Conservation (phyloP, 148 eudicot genomes). For the Chenopodium quinoa region DNA sequence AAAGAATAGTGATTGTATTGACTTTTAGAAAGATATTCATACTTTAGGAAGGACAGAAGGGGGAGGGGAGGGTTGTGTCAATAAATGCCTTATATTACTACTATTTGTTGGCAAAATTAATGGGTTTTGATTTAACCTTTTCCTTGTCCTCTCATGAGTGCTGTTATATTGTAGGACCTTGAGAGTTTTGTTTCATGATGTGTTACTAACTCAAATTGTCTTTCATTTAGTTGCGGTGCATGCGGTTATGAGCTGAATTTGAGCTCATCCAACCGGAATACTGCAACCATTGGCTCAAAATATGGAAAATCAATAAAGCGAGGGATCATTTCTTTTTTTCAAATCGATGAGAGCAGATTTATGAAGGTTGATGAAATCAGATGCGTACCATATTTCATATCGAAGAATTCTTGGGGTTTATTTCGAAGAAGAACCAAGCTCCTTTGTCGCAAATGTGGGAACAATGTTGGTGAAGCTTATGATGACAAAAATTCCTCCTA, state of each 20-base stretch:
- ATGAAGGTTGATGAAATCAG: constrained; percentile 57
- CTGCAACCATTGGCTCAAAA: constrained; percentile 61
- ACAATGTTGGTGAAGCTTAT: constrained; percentile 55
- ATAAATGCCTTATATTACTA: neutral
- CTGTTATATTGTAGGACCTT: neutral
- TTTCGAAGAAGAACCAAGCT: constrained; percentile 64
- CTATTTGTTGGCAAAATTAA: neutral
- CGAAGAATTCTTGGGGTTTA: constrained; percentile 46
- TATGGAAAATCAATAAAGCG: constrained; percentile 61
- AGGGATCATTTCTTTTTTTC: constrained; percentile 61
- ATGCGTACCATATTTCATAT: constrained; percentile 50
- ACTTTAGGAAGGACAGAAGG: neutral
- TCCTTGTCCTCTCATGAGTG: neutral
- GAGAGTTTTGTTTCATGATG: neutral
- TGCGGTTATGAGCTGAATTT: constrained; percentile 73
- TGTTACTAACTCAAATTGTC: neutral
- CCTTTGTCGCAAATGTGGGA: constrained; percentile 72
- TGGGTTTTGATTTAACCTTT: neutral
- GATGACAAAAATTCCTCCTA: constrained; percentile 32
- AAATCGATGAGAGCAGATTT: constrained; percentile 72
- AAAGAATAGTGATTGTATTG: neutral
- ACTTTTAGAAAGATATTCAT: neutral
- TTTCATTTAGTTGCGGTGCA: constrained; percentile 64
- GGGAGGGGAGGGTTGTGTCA: too few species aligned
- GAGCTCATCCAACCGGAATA: constrained; percentile 59